These are phyloP conservation scores for Oldenlandia corymbosa DNA, from an alignment of 257 asterid genomes.

Conservation along the genomic window DNA sequence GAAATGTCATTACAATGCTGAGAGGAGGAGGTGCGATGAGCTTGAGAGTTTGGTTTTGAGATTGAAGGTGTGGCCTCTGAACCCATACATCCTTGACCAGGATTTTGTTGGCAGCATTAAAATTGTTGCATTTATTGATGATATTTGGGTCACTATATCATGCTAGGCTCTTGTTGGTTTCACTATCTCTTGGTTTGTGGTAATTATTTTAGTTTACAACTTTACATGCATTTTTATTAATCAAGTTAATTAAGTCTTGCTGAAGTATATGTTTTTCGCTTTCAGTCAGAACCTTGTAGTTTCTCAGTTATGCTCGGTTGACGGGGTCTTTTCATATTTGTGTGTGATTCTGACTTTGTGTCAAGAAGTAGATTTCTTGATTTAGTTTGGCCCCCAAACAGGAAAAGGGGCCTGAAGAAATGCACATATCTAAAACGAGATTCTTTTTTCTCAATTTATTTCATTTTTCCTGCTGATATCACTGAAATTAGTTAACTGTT, in stretches of 20 bases:
- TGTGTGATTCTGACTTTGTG: too few species aligned
- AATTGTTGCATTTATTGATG: background rate
- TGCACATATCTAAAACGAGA: background rate
- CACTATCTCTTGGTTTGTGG: background rate
- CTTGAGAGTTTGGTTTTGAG: conserved; percentile 28
- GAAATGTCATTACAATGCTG: conserved; percentile 29
- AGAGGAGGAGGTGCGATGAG: conserved; percentile 36
- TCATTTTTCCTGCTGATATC: background rate
- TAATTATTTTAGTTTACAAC: background rate
- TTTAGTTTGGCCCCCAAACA: background rate
- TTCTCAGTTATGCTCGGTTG: background rate
- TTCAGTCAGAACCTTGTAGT: background rate
- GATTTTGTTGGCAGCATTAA: background rate
- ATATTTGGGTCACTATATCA: background rate
- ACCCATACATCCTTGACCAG: background rate
- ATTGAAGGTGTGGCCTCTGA: conserved; percentile 34
- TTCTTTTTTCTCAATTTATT: background rate
- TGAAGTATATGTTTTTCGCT: background rate
- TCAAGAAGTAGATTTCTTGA: background rate
- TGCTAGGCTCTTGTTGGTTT: background rate
- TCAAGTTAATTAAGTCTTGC: background rate
- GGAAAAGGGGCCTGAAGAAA: background rate
- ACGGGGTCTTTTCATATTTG: background rate
- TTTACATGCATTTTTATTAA: background rate
- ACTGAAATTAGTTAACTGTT: background rate